Base-by-base conservation (phyloP, 306 rosid genomes). In the Carpinus fangiana region DNA sequence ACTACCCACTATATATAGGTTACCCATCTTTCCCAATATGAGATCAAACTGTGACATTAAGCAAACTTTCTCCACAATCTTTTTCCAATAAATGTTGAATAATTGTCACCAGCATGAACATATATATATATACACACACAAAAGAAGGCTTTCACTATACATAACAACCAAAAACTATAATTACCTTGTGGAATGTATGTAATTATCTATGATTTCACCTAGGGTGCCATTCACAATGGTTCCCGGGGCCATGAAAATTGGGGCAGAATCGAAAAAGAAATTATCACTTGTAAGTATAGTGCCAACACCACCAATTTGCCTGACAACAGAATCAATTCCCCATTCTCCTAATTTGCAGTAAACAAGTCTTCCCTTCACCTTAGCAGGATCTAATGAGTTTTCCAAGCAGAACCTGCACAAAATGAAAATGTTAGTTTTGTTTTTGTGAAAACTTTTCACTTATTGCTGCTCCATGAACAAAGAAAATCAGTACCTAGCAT, bases 181-280 rank as follows among this genome's bases (percentile, higher is more conserved):
- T 66, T 79, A 94, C 98, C 89, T 87, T n/a, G 93, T 75, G 64
- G 93, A 86, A 26, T 90, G 51, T 61, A 89, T 88, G 56, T 95
- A 95, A 12, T 16, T 65, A 16, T 70, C 72, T 38, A 95, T 85
- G 55, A 34, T 26, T 26, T 76, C 62, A 38, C 93, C 96, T 4
- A 74, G 46, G 67, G 88, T 76, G 73, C 70, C 13, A 83, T 89
- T 83, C 62, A 95, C 97, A 45, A 85, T 31, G 41, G 98, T 82
- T 43, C 87, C 87, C 20, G 98, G 97, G 21, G 93, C 91, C 90
- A 90, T 87, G 88, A 88, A 95, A 74, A 95, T 84, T 71, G 85
- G 81, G 1, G 92, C 92, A 70, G 79, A 70, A 50, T 92, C 97
- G 36, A 53, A 86, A 72, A 46, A 41, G 45, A 41, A 81, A 66